Evolutionary conservation across 345 rosid genomes (phyloP).

Genomic region (Dimocarpus longan): DNA sequence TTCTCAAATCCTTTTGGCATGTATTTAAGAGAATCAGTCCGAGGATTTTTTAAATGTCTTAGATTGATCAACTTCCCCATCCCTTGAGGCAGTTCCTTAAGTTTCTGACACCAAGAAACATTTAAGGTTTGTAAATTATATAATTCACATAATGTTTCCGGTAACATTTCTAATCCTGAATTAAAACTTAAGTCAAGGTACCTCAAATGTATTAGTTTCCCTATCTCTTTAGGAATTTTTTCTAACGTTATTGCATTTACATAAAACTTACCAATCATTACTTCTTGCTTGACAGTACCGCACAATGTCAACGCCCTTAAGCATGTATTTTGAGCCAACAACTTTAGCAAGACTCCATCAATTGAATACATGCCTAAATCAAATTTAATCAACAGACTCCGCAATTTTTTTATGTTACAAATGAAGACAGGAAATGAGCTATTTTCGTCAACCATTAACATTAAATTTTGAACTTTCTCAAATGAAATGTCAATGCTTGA

Average conservation of each 20-base stretch:
- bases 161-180: constrained; percentile 11
- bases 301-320: not conserved
- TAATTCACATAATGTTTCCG: constrained; percentile 18
- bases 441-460: too few relatives aligned
- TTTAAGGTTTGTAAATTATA: constrained; percentile 21
- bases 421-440: too few relatives aligned
- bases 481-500: too few relatives aligned
- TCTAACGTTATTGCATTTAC: not conserved
- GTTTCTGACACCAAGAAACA: not conserved
- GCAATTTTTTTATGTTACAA: too few relatives aligned
- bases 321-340: too few relatives aligned
- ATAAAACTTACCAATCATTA: not conserved
- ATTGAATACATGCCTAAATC: too few relatives aligned
- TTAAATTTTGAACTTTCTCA: too few relatives aligned
- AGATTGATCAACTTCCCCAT: constrained; percentile 20
- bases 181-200: constrained; percentile 18
- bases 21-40: not conserved
- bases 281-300: not conserved
- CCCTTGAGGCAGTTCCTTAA: constrained; percentile 15
- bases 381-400: too few relatives aligned
- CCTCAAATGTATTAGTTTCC: constrained; percentile 23
- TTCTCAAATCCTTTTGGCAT: too few relatives aligned
- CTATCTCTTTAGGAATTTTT: constrained; percentile 21
- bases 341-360: too few relatives aligned
- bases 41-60: not conserved